phyloP scores from a whole-genome alignment of 495 filamentous ascomycete genomes.

The Saxophila tyrrhenica region DNA sequence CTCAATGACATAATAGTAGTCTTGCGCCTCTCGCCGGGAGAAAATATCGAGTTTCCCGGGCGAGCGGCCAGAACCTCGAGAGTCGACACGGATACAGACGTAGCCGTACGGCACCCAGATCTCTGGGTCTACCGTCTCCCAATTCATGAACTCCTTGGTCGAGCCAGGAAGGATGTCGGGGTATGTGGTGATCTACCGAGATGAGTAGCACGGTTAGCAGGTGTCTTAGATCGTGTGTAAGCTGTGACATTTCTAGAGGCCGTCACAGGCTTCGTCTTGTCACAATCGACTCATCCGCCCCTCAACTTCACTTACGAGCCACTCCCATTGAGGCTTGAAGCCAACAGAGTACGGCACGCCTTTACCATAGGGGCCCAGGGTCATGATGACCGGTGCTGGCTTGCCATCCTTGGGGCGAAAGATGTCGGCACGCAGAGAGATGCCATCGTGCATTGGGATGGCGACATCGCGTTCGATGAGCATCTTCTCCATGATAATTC shows the following conservation, averaged over 20 bases:
- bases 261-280: no score
- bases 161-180: conserved; percentile 36
- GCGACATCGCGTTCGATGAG: neutral
- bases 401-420: conserved; percentile 24
- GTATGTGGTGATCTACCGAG: conserved; percentile 31
- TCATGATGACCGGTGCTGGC: conserved; percentile 40
- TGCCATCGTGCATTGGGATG: neutral
- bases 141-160: conserved; percentile 38
- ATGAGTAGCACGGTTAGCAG: conserved; percentile 25
- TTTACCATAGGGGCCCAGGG: conserved; percentile 56
- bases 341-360: conserved; percentile 24
- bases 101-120: conserved; percentile 54
- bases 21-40: conserved; percentile 45
- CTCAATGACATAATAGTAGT: conserved; percentile 52
- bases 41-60: conserved; percentile 50
- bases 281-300: no score
- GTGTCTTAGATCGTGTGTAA: no score
- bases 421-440: conserved; percentile 22
- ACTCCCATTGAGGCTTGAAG: neutral
- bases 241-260: no score
- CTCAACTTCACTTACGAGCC: no score
- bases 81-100: conserved; percentile 49
- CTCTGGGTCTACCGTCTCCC: conserved; percentile 53
- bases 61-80: conserved; percentile 47
- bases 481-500: neutral